Conservation (phyloP, 148 eudicot species). For the Rhododendron williamsianum region DNA sequence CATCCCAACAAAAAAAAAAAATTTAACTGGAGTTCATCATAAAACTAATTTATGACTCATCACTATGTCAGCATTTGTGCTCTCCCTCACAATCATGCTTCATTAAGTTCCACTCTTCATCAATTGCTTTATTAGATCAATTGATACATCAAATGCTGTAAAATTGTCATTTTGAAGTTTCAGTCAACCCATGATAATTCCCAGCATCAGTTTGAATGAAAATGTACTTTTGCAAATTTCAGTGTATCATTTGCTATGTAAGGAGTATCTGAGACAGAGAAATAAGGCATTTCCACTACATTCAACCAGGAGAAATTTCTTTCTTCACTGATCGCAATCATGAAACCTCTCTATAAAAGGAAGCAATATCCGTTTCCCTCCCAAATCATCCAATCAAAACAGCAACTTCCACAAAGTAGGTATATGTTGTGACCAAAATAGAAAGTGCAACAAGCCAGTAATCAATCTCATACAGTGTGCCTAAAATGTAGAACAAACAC, state of each 20-base stretch:
- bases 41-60: background rate
- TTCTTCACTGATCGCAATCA: background rate
- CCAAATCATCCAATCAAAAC: background rate
- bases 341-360: background rate
- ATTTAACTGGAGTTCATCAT: background rate
- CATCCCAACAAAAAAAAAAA: background rate
- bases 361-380: background rate
- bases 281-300: background rate
- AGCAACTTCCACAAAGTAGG: background rate
- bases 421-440: background rate
- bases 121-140: background rate
- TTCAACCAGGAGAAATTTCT: background rate
- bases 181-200: background rate
- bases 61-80: background rate
- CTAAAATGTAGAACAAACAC: background rate
- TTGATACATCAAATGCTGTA: background rate
- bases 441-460: background rate
- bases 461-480: background rate
- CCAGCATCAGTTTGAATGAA: background rate
- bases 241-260: background rate
- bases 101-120: background rate
- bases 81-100: background rate
- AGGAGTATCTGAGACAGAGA: background rate
- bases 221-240: background rate
- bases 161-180: background rate